Conservation (phyloP, 306 rosid species). For the Ziziphus jujuba region DNA sequence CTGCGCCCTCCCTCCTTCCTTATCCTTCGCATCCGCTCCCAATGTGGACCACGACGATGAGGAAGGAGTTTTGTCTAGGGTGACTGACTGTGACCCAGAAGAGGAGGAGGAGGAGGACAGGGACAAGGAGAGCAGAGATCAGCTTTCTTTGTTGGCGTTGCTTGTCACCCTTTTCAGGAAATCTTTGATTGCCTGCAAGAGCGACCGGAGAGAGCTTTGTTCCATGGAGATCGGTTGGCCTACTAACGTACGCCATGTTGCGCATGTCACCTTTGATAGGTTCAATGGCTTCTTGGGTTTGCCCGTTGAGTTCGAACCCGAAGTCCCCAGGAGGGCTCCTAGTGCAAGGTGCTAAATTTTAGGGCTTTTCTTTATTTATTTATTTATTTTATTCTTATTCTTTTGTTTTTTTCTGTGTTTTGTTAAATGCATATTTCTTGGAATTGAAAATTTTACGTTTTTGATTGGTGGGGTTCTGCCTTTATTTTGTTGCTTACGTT, state of each 20-base stretch:
- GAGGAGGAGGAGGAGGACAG: constrained; percentile 16
- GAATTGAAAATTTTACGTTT: constrained; percentile 6
- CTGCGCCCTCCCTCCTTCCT: constrained; percentile 20
- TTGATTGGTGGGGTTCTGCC: constrained; percentile 7
- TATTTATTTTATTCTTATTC: too few relatives aligned
- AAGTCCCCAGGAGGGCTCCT: constrained; percentile 84
- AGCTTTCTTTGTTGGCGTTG: constrained; percentile 57
- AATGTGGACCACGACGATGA: neutral
- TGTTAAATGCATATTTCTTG: neutral
- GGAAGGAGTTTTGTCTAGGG: constrained; percentile 12
- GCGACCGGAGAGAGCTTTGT: constrained; percentile 44
- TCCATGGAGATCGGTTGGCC: constrained; percentile 82
- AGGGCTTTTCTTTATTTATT: neutral
- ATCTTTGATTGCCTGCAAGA: constrained; percentile 50
- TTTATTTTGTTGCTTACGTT: neutral
- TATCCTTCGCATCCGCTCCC: neutral
- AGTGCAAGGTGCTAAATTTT: constrained; percentile 75
- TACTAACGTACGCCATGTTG: constrained; percentile 83
- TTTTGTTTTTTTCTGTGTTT: neutral
- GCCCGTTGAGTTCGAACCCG: constrained; percentile 90
- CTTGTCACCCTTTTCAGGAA: constrained; percentile 62
- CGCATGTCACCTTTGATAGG: constrained; percentile 91
- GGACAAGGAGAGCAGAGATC: constrained; percentile 32
- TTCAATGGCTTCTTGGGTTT: constrained; percentile 94
- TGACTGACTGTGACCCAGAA: constrained; percentile 20